phyloP scores from a whole-genome alignment of 2,329 filamentous ascomycete genomes.

The Curvularia sp. region DNA sequence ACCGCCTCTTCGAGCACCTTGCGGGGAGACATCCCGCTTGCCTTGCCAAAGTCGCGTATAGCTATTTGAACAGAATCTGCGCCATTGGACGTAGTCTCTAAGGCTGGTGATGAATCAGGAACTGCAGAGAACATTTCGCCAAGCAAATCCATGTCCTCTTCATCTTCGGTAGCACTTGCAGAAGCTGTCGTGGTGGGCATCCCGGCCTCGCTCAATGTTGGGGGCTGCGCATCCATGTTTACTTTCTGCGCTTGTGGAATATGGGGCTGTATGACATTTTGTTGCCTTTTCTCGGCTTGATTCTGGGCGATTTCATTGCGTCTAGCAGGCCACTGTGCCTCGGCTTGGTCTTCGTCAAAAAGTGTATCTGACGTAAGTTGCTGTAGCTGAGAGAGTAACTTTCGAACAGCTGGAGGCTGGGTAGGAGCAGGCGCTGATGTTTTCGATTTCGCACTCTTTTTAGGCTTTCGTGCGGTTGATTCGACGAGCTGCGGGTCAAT shows the following conservation, averaged over 20 bases:
- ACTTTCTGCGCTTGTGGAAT: not conserved
- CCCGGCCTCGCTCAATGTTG: not conserved
- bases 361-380: slow-evolving; percentile 72
- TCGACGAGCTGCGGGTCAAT: slow-evolving; percentile 66
- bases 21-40: slow-evolving; percentile 76
- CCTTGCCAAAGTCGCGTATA: slow-evolving; percentile 85
- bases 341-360: slow-evolving; percentile 58
- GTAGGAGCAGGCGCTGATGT: slow-evolving; percentile 28
- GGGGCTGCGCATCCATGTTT: not conserved
- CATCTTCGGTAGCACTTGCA: slow-evolving; percentile 39
- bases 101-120: slow-evolving; percentile 54
- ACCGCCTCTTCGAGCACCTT: slow-evolving; percentile 87
- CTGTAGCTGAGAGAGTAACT: slow-evolving; percentile 75
- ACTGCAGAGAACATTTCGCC: slow-evolving; percentile 64
- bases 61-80: slow-evolving; percentile 61
- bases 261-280: not conserved
- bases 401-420: slow-evolving; percentile 62
- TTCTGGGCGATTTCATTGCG: slow-evolving; percentile 54
- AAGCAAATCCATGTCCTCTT: slow-evolving; percentile 64
- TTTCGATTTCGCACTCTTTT: slow-evolving; percentile 32
- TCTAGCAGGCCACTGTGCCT: slow-evolving; percentile 55
- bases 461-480: slow-evolving; percentile 46
- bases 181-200: not conserved
- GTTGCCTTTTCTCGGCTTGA: slow-evolving; percentile 41
- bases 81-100: slow-evolving; percentile 22